Evolutionary conservation across 441 rosid species (phyloP), one percentile per base, ranked within the genome.

Genomic region (Euphorbia celastroides): DNA sequence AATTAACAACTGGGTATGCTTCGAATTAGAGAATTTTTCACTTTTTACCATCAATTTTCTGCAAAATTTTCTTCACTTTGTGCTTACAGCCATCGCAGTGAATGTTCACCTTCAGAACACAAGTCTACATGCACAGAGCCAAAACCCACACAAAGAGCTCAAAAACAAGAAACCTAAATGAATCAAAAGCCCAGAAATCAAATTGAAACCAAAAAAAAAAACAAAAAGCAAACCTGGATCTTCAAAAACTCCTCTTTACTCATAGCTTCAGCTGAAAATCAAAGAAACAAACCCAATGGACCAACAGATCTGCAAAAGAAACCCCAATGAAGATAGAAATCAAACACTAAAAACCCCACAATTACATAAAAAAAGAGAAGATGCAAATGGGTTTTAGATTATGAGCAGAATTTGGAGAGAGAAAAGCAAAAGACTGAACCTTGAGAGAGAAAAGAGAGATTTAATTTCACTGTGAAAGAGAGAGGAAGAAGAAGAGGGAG

Each of bases 231-330:
- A 92, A 92, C 98, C 95, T 92, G 92, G 83, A 89, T 85, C 88
- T 89, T 92, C 93, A 92, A 83, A 74, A 92, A 76, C 93, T 92
- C 98, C 72, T 92, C 98, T 82, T 90, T 90, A 84, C 89, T 92
- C 98, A 92, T 92, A 51, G 77, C 69, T 14, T 57, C 57, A 11
- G 70, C 70, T 71, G 71, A 52, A 41, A 64, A 74, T 38, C 72
- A 44, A 65, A 76, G 75, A 77, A 73, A 72, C 76, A 77, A 73
- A 72, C 67, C 62, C 72, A 70, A 52, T 27, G 66, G 27, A 22
- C 63, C 54, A 41, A 68, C 66, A 77, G 90, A 88, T 86, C 89
- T 84, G 86, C 74, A 55, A 74, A 74, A 70, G 62, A 57, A 55
- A 50, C 42, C 66, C 60, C 32, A 72, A 60, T 79, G n/a, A n/a